Base-by-base conservation (phyloP, 371 early-diverging fungal genomes). In the Mortierella sp. region DNA sequence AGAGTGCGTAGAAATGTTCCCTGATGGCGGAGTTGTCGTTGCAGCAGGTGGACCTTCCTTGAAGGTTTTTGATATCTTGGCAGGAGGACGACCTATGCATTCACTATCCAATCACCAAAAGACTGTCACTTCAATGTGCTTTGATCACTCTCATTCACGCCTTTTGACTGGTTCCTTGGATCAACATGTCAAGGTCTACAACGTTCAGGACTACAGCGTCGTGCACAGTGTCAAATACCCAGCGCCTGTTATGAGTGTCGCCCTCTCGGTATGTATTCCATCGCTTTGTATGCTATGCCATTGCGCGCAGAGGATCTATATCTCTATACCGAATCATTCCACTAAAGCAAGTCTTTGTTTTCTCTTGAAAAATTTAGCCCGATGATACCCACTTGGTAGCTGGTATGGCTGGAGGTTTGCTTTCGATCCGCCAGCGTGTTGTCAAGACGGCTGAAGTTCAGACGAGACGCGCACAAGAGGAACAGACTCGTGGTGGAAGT, bases 151-250 rank as follows among this genome's bases (percentile, higher is more conserved):
- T 12, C 87, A 89, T 62, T 89, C 93, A 11, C 88, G 95, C 20
- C 86, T 98, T 63, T 86, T 98, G 49, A 93, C 96, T 1, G 98
- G 97, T 16, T 95, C 96, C 40, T 87, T 97, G 67, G 99, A 98
- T 87, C 96, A 95, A 70, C 96, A 97, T 64, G 96, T 98, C 79
- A 98, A 98, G 89, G 85, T 97, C 49, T 96, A 94, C 83, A 92
- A 95, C 78, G 88, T 96, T 43, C 89, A 91, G 78, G 93, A 93
- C 75, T 98, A 93, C 86, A 91, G 94, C 79, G 93, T 97, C 52
- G 92, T 93, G 28, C 94, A 96, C 85, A 94, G 90, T 70, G 86
- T 96, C 66, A 96, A 94, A 84, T 97, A 97, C 78, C 93, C 96
- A 22, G 93, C 95, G n/a, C 97, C 98, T 6, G 91, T 98, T 43